Percentiles rank a stretch among this genome's conserved stretches.
Evolutionary conservation across 2,329 filamentous ascomycete genomes (phyloP).

Genomic region (Bipolaris zeicola): DNA sequence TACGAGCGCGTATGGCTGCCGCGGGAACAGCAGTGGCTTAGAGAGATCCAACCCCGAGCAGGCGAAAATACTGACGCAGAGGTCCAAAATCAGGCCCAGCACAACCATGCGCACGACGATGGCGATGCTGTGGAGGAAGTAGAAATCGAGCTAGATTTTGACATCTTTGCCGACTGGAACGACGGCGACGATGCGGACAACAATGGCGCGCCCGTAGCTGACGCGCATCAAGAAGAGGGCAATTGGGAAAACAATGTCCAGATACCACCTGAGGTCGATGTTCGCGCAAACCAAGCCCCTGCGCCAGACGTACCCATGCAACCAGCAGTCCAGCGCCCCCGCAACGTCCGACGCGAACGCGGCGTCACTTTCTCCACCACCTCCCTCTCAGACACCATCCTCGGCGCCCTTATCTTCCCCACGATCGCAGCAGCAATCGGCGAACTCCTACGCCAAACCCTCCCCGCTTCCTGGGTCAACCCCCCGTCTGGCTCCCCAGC

Average conservation of each 20-base stretch:
- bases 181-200: conserved; percentile 38
- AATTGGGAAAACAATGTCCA: conserved; percentile 17
- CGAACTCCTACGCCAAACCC: conserved; percentile 68
- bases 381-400: conserved; percentile 63
- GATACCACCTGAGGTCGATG: conserved; percentile 10
- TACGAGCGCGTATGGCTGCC: conserved; percentile 65
- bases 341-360: conserved; percentile 50
- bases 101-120: conserved; percentile 32
- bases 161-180: conserved; percentile 55
- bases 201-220: conserved; percentile 44
- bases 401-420: conserved; percentile 79
- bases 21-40: conserved; percentile 65
- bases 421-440: conserved; percentile 80
- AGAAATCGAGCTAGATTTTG: conserved; percentile 48
- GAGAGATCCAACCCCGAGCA: conserved; percentile 64
- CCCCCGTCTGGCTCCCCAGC: conserved; percentile 46
- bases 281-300: conserved; percentile 32
- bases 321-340: conserved; percentile 27
- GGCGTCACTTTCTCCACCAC: conserved; percentile 60
- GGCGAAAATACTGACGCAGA: conserved; percentile 37
- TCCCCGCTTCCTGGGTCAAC: conserved; percentile 70
- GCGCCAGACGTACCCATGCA: conserved; percentile 37
- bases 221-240: conserved; percentile 24
- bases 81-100: conserved; percentile 21
- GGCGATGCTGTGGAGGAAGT: conserved; percentile 57